phyloP scores from a whole-genome alignment of 495 filamentous ascomycete species.

The Copromyces sp. region DNA sequence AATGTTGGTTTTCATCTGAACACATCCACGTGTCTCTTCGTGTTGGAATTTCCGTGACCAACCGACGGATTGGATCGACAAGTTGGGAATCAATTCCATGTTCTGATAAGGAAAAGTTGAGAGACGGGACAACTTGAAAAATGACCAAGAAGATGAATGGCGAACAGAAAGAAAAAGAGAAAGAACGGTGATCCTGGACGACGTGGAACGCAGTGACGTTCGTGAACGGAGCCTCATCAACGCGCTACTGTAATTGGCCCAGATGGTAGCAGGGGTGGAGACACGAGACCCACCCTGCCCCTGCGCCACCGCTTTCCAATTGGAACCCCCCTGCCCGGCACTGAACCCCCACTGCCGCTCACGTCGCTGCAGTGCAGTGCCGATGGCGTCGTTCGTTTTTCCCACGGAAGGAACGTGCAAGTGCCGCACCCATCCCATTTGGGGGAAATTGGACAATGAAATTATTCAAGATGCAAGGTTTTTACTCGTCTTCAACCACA shows the following conservation, averaged over 20 bases:
- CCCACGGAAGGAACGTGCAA: neutral
- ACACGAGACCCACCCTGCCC: neutral
- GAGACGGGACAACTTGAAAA: no score
- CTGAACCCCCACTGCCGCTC: neutral
- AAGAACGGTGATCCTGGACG: neutral
- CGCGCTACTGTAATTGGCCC: neutral
- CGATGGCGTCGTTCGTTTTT: neutral
- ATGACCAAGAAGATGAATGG: neutral
- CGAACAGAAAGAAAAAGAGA: neutral
- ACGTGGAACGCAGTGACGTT: neutral
- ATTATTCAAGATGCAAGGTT: neutral
- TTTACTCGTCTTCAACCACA: neutral
- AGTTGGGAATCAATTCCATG: neutral
- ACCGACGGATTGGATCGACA: neutral
- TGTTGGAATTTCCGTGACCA: neutral
- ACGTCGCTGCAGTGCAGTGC: neutral
- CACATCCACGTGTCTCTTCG: neutral
- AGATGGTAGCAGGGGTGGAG: neutral
- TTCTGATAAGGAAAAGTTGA: neutral
- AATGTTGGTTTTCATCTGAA: neutral
- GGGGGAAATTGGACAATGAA: neutral
- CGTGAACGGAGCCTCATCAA: neutral
- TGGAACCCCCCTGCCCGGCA: neutral
- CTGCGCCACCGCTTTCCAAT: neutral
- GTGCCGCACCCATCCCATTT: neutral